Evolutionary conservation across 2,329 filamentous ascomycete genomes (phyloP), one percentile per base, ranked within the genome.

Genomic region (Keithomyces neogunnii): DNA sequence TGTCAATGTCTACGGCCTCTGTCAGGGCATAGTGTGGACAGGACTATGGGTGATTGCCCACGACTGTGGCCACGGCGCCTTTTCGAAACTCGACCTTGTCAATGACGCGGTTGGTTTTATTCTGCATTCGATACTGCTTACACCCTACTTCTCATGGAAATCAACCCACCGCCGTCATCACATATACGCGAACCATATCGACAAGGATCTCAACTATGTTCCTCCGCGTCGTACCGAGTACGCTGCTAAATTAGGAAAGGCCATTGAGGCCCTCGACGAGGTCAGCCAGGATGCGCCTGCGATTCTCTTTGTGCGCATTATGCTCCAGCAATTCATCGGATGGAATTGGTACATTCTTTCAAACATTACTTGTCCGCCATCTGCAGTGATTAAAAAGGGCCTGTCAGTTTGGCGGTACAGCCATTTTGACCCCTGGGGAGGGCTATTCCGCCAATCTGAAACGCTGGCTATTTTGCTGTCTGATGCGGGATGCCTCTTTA

Each of bases 131-230:
- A 72, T 77, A 53, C 73, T 88, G 39, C 66, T 85, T 55, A 83
- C 86, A 1, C 85, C 85, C 3, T 89, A 84, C 69, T 87, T 86
- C 69, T 82, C 80, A 48, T 88, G 85, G 84, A 82, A 85, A 69
- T 82, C 81, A 64, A 82, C 78, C 36, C 85, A 88, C 66, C 76
- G 77, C 53, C 77, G 83, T 48, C 85, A 88, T 67, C 85, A 88
- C 69, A 78, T 77, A 57, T 84, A 80, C 67, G 82, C 81, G 40
- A 81, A 81, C 56, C 77, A 86, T 69, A 82, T 85, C 71, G 76
- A 82, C 52, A 82, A 81, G 69, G 83, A 86, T 63, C 19, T 19
- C 46, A 48, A 38, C 32, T 48, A 48, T 36, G 49, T 51, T 13
- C 50, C 50, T 3, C 45, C 38, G 9, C 8, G 33, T n/a, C 38